These are phyloP conservation scores for Lachnellula subtilissima DNA, from an alignment of 2,329 filamentous ascomycete genomes.

Conservation along the genomic window DNA sequence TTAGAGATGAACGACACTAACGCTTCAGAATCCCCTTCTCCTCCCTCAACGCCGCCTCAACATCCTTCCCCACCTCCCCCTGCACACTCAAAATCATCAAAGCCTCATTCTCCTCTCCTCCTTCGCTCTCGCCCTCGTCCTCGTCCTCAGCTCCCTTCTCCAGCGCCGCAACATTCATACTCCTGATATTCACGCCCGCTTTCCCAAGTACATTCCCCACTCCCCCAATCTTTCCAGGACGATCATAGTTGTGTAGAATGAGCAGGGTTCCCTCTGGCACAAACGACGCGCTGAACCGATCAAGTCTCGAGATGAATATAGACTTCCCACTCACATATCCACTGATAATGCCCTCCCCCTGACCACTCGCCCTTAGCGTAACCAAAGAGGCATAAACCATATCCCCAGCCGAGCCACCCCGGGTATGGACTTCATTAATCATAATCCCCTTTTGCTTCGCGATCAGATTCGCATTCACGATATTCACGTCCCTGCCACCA, in stretches of 20 bases:
- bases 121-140: constrained; percentile 29
- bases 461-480: constrained; percentile 73
- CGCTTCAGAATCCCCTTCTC: constrained; percentile 52
- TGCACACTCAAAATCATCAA: constrained; percentile 78
- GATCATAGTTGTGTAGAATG: constrained; percentile 78
- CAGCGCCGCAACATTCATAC: constrained; percentile 67
- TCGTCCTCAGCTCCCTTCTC: constrained; percentile 13
- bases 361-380: constrained; percentile 48
- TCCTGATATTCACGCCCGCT: constrained; percentile 71
- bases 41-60: constrained; percentile 44
- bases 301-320: constrained; percentile 67
- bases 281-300: constrained; percentile 69
- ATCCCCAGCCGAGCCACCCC: constrained; percentile 56
- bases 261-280: constrained; percentile 67
- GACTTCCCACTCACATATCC: constrained; percentile 62
- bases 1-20: constrained; percentile 44
- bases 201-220: constrained; percentile 67
- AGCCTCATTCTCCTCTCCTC: constrained; percentile 54
- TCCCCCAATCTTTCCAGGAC: constrained; percentile 75
- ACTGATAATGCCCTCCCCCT: constrained; percentile 48
- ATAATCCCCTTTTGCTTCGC: constrained; percentile 73
- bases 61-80: constrained; percentile 54
- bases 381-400: constrained; percentile 66
- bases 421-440: constrained; percentile 67
- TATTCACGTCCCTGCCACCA: constrained; percentile 68